Evolutionary conservation across 2,329 filamentous ascomycete species (phyloP).

Genomic region (Peltaster fructicola): DNA sequence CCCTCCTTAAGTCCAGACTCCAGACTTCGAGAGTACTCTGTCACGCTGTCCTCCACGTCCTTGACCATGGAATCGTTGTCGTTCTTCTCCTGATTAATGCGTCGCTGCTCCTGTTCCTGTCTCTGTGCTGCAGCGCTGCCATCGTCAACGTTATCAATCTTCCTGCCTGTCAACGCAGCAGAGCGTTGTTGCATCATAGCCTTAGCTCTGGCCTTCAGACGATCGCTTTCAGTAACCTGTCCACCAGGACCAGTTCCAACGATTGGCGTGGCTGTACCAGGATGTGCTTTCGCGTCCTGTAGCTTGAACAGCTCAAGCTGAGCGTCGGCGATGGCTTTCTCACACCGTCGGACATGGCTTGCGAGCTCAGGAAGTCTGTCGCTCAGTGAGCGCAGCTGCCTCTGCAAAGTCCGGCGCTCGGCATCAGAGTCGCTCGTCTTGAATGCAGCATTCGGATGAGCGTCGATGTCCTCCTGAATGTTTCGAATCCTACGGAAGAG

Average conservation of each 20-base stretch:
- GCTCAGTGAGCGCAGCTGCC: conserved; percentile 73
- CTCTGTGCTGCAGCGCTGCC: conserved; percentile 66
- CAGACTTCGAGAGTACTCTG: conserved; percentile 67
- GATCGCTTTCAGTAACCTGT: conserved; percentile 76
- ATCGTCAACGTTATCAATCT: conserved; percentile 48
- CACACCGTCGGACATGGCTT: conserved; percentile 76
- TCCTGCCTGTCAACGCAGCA: conserved; percentile 72
- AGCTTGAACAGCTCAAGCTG: conserved; percentile 84
- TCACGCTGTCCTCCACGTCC: conserved; percentile 91
- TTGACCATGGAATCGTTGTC: conserved; percentile 92
- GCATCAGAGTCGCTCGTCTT: conserved; percentile 66
- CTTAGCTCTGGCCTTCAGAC: conserved; percentile 84
- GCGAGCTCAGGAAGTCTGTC: conserved; percentile 85
- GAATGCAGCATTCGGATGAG: conserved; percentile 61
- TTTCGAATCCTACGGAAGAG: conserved; percentile 82
- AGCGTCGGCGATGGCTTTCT: conserved; percentile 83
- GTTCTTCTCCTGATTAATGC: conserved; percentile 68
- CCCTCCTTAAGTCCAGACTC: conserved; percentile 79
- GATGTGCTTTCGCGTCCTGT: conserved; percentile 82
- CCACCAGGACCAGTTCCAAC: conserved; percentile 88
- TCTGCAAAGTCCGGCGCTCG: conserved; percentile 68
- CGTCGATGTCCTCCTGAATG: conserved; percentile 86
- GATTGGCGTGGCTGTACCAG: conserved; percentile 60
- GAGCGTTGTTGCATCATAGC: conserved; percentile 98
- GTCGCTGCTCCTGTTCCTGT: conserved; percentile 72